Percentiles rank a stretch among this genome's conserved stretches.
Evolutionary conservation across 768 basidiomycete species (phyloP).

Genomic region (Phaeolepiota aurea): DNA sequence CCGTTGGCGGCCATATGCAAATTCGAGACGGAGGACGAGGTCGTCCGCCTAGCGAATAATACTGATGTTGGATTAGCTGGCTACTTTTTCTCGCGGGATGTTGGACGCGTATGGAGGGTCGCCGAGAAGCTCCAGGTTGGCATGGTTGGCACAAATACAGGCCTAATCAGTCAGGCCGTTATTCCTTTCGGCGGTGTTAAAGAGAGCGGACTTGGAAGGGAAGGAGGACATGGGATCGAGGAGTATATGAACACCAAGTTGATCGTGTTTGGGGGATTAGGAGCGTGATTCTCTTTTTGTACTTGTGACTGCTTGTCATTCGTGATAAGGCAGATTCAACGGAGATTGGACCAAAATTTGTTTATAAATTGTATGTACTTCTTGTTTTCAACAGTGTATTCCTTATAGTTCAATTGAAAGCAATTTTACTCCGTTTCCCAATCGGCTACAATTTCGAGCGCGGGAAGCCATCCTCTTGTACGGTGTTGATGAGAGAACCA

Average conservation of each 20-base stretch:
- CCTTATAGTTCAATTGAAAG: neutral
- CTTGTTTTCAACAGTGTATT: neutral
- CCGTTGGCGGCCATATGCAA: conserved; percentile 81
- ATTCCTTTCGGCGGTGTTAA: conserved; percentile 91
- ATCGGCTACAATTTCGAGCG: conserved; percentile 32
- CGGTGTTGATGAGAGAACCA: conserved; percentile 72
- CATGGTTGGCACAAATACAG: conserved; percentile 82
- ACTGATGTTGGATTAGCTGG: conserved; percentile 84
- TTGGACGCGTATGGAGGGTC: conserved; percentile 88
- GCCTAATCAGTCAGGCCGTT: conserved; percentile 64
- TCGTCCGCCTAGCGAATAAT: conserved; percentile 77
- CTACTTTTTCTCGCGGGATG: conserved; percentile 84
- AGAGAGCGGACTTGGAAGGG: conserved; percentile 78
- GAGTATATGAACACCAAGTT: conserved; percentile 83
- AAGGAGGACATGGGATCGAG: conserved; percentile 84
- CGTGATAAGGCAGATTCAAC: neutral
- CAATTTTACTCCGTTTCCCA: neutral
- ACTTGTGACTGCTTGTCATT: neutral
- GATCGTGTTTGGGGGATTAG: conserved; percentile 72
- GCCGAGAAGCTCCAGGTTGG: conserved; percentile 93
- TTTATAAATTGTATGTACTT: neutral
- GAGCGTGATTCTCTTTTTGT: conserved; percentile 10
- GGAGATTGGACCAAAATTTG: too few relatives aligned
- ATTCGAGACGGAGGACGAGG: conserved; percentile 94
- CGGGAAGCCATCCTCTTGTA: conserved; percentile 49